A percentile compares a stretch with the other conserved stretches of the same genome.
phyloP scores from a whole-genome alignment of 176 grass and related monocot genomes.

The Zoysia japonica region DNA sequence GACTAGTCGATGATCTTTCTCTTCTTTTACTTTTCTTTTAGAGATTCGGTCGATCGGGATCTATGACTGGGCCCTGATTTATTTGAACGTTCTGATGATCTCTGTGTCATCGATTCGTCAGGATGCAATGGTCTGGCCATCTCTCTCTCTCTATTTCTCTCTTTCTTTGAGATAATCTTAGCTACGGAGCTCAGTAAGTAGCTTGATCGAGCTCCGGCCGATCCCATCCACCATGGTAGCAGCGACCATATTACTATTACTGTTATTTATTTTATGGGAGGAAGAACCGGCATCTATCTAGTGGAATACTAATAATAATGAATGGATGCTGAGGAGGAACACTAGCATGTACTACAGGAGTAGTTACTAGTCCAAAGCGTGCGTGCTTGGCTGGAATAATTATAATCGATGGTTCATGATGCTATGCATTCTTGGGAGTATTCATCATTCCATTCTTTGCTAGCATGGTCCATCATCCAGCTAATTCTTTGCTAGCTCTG shows the following conservation, averaged over 20 bases:
- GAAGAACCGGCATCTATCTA: no score
- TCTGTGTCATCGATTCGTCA: no score
- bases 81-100: no score
- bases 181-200: no score
- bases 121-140: no score
- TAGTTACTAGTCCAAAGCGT: slow-evolving; percentile 15
- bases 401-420: slow-evolving; percentile 34
- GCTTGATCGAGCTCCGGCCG: no score
- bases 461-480: slow-evolving; percentile 26
- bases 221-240: no score
- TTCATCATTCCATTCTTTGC: slow-evolving; percentile 36
- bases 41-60: slow-evolving; percentile 5
- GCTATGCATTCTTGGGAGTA: slow-evolving; percentile 46
- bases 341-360: neutral
- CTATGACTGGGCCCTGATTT: neutral
- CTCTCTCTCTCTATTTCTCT: no score
- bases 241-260: no score
- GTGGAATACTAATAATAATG: neutral
- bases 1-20: neutral
- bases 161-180: no score
- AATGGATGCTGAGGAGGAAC: slow-evolving; percentile 21
- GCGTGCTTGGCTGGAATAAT: slow-evolving; percentile 19
- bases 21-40: neutral
- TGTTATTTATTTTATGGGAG: no score
- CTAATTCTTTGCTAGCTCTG: slow-evolving; percentile 20